phyloP scores from a whole-genome alignment of 495 filamentous ascomycete species.

The Podospora fimiseda region DNA sequence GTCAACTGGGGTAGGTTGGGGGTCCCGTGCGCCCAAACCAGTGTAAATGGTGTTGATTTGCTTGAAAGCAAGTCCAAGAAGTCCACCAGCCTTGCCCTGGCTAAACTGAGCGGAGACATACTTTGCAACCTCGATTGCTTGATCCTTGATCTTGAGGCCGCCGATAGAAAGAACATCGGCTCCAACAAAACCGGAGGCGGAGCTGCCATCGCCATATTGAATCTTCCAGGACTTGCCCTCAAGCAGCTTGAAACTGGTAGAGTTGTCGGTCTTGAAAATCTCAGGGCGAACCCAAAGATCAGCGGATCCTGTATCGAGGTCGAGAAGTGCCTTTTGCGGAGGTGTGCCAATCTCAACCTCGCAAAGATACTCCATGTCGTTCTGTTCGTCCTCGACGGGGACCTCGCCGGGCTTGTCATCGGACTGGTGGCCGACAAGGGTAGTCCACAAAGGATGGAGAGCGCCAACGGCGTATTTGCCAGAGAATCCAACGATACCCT shows the following conservation, averaged over 20 bases:
- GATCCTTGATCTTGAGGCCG: conserved; percentile 59
- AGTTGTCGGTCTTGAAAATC: conserved; percentile 54
- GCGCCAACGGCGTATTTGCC: conserved; percentile 38
- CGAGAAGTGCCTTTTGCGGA: conserved; percentile 56
- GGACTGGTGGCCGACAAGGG: conserved; percentile 46
- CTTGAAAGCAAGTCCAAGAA: conserved; percentile 66
- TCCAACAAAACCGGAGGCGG: conserved; percentile 63
- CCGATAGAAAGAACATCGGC: conserved; percentile 63
- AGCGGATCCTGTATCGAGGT: conserved; percentile 73
- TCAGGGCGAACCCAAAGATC: conserved; percentile 60
- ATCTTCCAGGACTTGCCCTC: conserved; percentile 58
- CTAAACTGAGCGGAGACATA: conserved; percentile 57
- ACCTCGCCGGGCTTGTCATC: conserved; percentile 45
- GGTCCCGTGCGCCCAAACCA: conserved; percentile 35
- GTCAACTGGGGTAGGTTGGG: conserved; percentile 63
- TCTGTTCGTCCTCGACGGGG: conserved; percentile 65
- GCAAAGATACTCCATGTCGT: conserved; percentile 65
- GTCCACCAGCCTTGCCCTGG: conserved; percentile 57
- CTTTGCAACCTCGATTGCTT: conserved; percentile 64
- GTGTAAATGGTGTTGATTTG: conserved; percentile 61
- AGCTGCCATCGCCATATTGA: conserved; percentile 65
- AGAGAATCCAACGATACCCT: conserved; percentile 25
- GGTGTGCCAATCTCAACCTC: conserved; percentile 63
- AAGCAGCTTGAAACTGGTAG: conserved; percentile 52
- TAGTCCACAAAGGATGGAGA: conserved; percentile 35